These are phyloP conservation scores for Dunaliella sp. DNA, from an alignment of 139 green algal genomes.

Conservation along the genomic window DNA sequence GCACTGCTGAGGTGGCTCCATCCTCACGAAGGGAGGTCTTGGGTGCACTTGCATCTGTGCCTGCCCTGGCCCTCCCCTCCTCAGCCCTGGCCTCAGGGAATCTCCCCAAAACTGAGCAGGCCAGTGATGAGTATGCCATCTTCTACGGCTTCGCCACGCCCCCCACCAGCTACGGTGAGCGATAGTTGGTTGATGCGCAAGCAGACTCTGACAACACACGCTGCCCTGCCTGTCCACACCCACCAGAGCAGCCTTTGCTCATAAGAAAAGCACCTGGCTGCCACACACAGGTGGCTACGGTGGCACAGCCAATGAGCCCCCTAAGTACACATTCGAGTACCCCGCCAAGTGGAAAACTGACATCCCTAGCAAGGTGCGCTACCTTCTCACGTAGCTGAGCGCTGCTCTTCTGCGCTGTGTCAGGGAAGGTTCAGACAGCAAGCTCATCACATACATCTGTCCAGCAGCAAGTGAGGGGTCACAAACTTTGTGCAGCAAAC, in stretches of 20 bases:
- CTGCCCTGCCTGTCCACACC: not conserved
- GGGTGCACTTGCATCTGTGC: not conserved
- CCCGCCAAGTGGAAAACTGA: slow-evolving; percentile 73
- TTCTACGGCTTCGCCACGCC: slow-evolving; percentile 70
- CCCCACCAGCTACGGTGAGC: slow-evolving; percentile 69
- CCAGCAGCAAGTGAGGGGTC: too few species aligned
- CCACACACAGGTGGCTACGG: slow-evolving; percentile 64
- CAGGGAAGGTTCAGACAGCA: too few species aligned
- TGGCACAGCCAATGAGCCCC: slow-evolving; percentile 68
- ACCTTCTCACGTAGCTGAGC: too few species aligned
- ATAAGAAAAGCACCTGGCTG: not conserved
- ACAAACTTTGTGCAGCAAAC: too few species aligned
- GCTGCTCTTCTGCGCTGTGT: too few species aligned
- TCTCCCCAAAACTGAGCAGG: not conserved
- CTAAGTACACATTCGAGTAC: slow-evolving; percentile 68
- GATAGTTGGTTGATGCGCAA: not conserved
- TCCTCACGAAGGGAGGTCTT: not conserved
- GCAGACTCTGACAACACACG: not conserved
- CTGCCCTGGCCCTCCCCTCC: not conserved
- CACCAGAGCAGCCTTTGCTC: not conserved
- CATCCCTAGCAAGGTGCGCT: slow-evolving; percentile 70
- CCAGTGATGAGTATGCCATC: slow-evolving; percentile 35
- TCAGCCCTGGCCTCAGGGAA: not conserved
- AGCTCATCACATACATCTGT: too few species aligned
- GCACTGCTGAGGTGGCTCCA: too few species aligned